Evolutionary conservation across 2,329 filamentous ascomycete genomes (phyloP), one percentile per base, ranked within the genome.

Genomic region (Taxawa tesnikishii): DNA sequence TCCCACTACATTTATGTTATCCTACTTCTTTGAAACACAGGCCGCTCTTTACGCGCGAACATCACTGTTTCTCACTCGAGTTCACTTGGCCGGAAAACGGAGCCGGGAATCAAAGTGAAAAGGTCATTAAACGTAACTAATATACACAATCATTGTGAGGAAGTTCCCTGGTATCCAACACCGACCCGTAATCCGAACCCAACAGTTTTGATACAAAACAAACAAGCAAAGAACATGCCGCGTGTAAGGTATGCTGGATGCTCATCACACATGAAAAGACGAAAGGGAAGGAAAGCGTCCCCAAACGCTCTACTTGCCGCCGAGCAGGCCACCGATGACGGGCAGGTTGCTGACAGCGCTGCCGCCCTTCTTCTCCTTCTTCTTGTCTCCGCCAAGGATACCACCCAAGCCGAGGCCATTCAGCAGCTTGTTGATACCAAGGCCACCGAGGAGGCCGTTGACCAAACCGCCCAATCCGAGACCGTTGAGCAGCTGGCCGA

Each of bases 401-500:
- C 68, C 68, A 19, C 68, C 67, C 13, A 77, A 58, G 5, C 85
- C 85, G 16, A 94, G 68, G 2, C 79, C 70, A 6, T 75, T 73
- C 11, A 92, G 69, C 13, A 90, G 62, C 52, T 81, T 82, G 56
- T 77, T 75, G 37, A 92, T 66, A 10, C 83, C 83, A 13, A 90
- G 59, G 2, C 79, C 79, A 34, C 82, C 80, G 2, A 94, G 69
- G 3, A 93, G 63, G 29, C 78, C 76, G 41, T 88, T 82, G 44
- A 94, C 72, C 1, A 94, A 56, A 11, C 80, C 79, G 38, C 85
- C 85, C 1, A 94, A 71, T 36, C 85, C 85, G 16, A 94, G 73
- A 4, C 80, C 83, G 45, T 79, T 78, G 37, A 90, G 69, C 48
- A 93, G 62, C 50, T 76, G 77, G 34, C 84, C 85, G 13, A 94